Evolutionary conservation across 179 eudicot species (phyloP), one percentile per base, ranked within the genome.

Genomic region (Camellia oleifera): DNA sequence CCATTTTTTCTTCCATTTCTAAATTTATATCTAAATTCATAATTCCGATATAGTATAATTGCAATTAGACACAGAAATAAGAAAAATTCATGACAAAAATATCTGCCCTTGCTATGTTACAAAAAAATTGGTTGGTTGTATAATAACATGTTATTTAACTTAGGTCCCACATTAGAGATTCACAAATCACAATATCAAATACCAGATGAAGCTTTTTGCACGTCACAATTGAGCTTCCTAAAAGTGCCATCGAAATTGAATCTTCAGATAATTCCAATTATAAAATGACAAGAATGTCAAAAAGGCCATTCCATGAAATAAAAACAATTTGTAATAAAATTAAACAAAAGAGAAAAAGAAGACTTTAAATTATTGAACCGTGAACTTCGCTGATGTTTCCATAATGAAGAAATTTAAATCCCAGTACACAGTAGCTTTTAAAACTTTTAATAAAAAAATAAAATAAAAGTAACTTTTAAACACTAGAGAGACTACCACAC

Each of bases 311-410:
- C 15, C 13, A 10, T 60, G 3, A 42, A 40, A 18, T 8, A 44
- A 32, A 45, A 75, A 18, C 17, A 44, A 62, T 17, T 58, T 75
- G 40, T 4, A 5, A 72, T 75, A 13, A 42, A 75, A 75, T 60
- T 75, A 57, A 70, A 32, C 40, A 32, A 32, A 32, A 32, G 40
- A 32, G 40, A 32, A 32, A 32, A 32, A 48, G 48, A 70, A 4
- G 32, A 70, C 74, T 15, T 46, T 15, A 70, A 44, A 53, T 72
- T 72, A 52, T 60, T 75, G 78, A 75, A n/a, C 67, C 67, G 77
- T 60, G 56, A 60, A 60, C 66, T 40, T 57, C 52, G 53, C 67
- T 15, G 61, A 72, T 70, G 74, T 70, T 70, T 70, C 74, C 74
- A 10, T 18, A 18, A n/a, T 11, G 8, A 48, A 48, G 9, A 69